phyloP scores from a whole-genome alignment of 2,329 filamentous ascomycete species.

The Ascochyta clinopodiicola region DNA sequence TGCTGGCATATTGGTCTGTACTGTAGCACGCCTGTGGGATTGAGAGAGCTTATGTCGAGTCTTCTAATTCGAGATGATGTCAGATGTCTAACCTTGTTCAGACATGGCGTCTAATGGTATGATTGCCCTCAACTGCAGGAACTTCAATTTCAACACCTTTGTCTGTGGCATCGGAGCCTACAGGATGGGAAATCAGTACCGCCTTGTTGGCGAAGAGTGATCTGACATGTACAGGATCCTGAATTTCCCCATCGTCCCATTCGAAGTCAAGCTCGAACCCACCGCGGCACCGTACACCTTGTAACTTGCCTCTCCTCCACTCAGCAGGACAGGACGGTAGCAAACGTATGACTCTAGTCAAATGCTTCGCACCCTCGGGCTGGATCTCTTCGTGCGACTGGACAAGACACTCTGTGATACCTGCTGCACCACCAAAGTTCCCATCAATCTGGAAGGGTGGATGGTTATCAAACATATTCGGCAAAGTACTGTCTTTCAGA shows the following conservation, averaged over 20 bases:
- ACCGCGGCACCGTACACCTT: slow-evolving; percentile 10
- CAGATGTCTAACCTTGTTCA: not conserved
- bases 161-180: slow-evolving; percentile 5
- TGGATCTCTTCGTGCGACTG: slow-evolving; percentile 5
- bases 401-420: slow-evolving; percentile 49
- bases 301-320: slow-evolving; percentile 12
- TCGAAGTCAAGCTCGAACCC: slow-evolving; percentile 17
- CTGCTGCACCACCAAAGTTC: slow-evolving; percentile 58
- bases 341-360: slow-evolving; percentile 2
- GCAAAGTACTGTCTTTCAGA: slow-evolving; percentile 51
- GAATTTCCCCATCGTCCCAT: slow-evolving; percentile 11
- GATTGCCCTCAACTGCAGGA: slow-evolving; percentile 7
- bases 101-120: not conserved
- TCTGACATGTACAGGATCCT: slow-evolving; percentile 1
- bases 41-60: not conserved
- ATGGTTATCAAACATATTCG: slow-evolving; percentile 52
- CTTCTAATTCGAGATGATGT: not conserved
- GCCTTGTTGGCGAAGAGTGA: slow-evolving; percentile 5
- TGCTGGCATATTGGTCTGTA: not conserved
- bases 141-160: not conserved
- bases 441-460: slow-evolving; percentile 57
- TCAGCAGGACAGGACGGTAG: slow-evolving; percentile 16
- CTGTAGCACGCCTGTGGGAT: not conserved
- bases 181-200: slow-evolving; percentile 5
- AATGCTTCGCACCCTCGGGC: no score